Percentiles rank a stretch among this genome's conserved stretches.
Conservation (phyloP, 2,329 filamentous ascomycete species). For the Annulohypoxylon truncatum region DNA sequence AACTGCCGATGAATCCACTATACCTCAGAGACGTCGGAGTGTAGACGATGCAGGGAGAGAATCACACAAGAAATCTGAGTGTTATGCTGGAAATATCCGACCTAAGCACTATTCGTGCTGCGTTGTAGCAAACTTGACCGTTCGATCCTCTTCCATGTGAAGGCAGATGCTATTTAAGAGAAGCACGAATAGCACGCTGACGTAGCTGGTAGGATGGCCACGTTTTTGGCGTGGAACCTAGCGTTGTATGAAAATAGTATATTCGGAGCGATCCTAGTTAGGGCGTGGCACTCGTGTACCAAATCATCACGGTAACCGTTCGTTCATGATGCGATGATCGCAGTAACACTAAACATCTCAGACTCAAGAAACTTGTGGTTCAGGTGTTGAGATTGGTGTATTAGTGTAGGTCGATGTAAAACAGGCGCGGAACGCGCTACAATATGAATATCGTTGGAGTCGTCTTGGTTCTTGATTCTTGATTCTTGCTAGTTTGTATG, state of each 20-base stretch:
- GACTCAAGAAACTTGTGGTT: neutral
- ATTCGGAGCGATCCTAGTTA: conserved; percentile 11
- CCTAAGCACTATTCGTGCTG: neutral
- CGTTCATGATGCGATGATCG: conserved; percentile 2
- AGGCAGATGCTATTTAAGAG: neutral
- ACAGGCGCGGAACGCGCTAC: conserved; percentile 21
- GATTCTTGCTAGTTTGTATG: neutral
- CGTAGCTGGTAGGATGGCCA: conserved; percentile 6
- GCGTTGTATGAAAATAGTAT: conserved; percentile 4
- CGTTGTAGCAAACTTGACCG: conserved; percentile 4
- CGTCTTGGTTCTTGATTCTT: neutral
- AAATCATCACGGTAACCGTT: conserved; percentile 9
- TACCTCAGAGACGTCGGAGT: conserved; percentile 4
- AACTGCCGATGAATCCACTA: conserved; percentile 25
- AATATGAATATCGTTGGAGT: conserved; percentile 16
- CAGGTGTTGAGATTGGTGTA: conserved; percentile 13
- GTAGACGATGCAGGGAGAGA: conserved; percentile 1
- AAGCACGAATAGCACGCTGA: conserved; percentile 3
- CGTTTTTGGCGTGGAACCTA: conserved; percentile 10
- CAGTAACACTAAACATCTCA: conserved; percentile 9
- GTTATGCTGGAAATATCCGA: neutral
- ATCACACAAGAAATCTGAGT: neutral
- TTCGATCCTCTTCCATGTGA: neutral
- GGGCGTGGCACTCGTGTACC: conserved; percentile 9
- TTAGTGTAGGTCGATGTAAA: neutral